Base-by-base conservation (phyloP, 345 rosid species). In the Arabidopsis thaliana region DNA sequence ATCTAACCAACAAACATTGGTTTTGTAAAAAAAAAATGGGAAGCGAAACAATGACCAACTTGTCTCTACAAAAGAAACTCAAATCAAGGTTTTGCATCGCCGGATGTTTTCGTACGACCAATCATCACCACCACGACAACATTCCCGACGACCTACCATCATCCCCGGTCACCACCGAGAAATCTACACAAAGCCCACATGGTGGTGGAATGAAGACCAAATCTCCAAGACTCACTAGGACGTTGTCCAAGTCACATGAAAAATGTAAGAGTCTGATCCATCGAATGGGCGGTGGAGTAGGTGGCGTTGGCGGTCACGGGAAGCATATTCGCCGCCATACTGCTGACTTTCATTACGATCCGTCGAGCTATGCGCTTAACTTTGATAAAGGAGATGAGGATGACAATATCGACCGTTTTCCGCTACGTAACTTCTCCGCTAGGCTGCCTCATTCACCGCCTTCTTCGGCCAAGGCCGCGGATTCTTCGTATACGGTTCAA, bases 391-490 rank as follows among this genome's bases (percentile, higher is more conserved):
- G 79, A 44, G 67, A 69, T 0, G 81, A 64, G 13, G 82, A 68
- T 8, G 75, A 66, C 0, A 77, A 67, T 59, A 25, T 69, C 1
- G 6, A 67, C 7, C 60, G 69, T 2, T 68, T 73, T 22, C 79
- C 71, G 8, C 34, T 73, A 3, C 59, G 71, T 4, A 79, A 79
- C 11, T 79, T 79, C 71, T 73, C 82, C 1, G 63, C 82, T 3
- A 73, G 82, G 66, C 41, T 79, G 6, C 82, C 82, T 62, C 65
- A n/a, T 74, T 79, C 82, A 9, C 82, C 82, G 6, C 60, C 78
- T 59, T 79, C 71, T n/a, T 61, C 74, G 2, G 58, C 81, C 10
- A 49, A 61, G 1, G 8, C 46, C 7, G 7, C 46, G 4, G 66
- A 22, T 5, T 53, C 71, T 4, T 62, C 71, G 0, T 56, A 46